Percentiles rank a stretch among this genome's conserved stretches.
Conservation (phyloP, 495 filamentous ascomycete genomes). For the Neurospora sp. region DNA sequence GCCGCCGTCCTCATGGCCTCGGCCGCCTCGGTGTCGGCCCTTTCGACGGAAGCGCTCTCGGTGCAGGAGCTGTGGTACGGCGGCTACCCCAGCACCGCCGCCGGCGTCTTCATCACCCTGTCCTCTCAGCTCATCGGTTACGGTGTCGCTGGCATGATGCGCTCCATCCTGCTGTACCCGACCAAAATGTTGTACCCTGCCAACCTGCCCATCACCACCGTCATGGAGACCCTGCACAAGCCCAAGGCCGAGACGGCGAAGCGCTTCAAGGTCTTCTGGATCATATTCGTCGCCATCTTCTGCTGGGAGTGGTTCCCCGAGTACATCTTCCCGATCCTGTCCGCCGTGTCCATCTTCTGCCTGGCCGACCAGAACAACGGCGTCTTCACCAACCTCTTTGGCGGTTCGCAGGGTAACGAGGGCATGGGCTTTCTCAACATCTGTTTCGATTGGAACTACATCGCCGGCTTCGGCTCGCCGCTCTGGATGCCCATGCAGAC, state of each 20-base stretch:
- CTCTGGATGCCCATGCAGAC: constrained; percentile 22
- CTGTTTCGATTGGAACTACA: constrained; percentile 49
- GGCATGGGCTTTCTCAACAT: constrained; percentile 38
- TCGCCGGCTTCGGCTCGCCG: constrained; percentile 14
- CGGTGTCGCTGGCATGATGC: constrained; percentile 42
- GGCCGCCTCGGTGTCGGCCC: constrained; percentile 26
- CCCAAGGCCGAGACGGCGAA: constrained; percentile 24
- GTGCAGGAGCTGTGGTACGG: constrained; percentile 38
- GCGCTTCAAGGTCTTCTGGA: constrained; percentile 31
- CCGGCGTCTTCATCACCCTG: constrained; percentile 32
- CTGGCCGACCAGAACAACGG: constrained; percentile 37
- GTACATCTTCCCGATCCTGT: constrained; percentile 44
- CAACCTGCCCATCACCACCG: constrained; percentile 28
- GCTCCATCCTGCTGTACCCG: constrained; percentile 43
- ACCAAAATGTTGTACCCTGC: constrained; percentile 38
- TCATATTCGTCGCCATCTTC: constrained; percentile 27
- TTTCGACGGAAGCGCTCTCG: constrained; percentile 26
- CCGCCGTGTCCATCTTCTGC: constrained; percentile 46
- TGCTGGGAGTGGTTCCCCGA: constrained; percentile 44
- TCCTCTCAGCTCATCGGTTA: constrained; percentile 42
- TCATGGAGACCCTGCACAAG: constrained; percentile 33
- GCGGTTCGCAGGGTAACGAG: constrained; percentile 43
- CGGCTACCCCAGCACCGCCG: constrained; percentile 19
- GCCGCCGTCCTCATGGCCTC: constrained; percentile 32
- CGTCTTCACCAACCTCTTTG: constrained; percentile 50